Conservation (phyloP, 2,329 filamentous ascomycete genomes). For the Aspergillus arachidicola region DNA sequence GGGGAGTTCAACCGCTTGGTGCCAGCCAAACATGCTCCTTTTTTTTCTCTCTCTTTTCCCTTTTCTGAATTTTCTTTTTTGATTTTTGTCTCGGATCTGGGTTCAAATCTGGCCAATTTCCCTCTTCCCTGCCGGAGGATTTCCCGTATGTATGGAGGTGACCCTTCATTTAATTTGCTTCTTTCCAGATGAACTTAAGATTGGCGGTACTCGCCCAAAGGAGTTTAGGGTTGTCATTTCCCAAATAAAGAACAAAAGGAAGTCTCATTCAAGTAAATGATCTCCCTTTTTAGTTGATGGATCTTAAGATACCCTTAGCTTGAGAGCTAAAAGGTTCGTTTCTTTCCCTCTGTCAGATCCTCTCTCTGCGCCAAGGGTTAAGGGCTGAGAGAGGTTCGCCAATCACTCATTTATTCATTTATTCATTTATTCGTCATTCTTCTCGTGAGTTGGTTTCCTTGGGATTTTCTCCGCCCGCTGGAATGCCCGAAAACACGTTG, state of each 20-base stretch:
- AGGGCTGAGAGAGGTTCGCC: constrained; percentile 8
- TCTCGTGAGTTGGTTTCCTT: neutral
- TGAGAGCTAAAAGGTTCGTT: constrained; percentile 7
- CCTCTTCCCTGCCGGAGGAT: neutral
- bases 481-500: constrained; percentile 10
- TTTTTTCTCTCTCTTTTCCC: neutral
- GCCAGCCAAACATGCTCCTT: neutral
- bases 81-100: neutral
- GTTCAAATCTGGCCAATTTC: neutral
- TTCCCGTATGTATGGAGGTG: neutral
- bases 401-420: constrained; percentile 3
- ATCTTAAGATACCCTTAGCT: constrained; percentile 8
- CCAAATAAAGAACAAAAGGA: neutral
- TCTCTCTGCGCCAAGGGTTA: constrained; percentile 5
- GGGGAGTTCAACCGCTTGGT: neutral
- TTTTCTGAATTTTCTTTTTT: neutral
- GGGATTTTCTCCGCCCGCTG: constrained; percentile 12
- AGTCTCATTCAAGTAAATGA: neutral
- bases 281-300: constrained; percentile 3
- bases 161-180: neutral
- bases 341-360: constrained; percentile 10
- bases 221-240: neutral
- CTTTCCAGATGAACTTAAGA: neutral
- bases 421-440: neutral
- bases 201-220: neutral